Evolutionary conservation across 1,284 basidiomycete species (phyloP).

Genomic region (Pseudozyma thailandica): DNA sequence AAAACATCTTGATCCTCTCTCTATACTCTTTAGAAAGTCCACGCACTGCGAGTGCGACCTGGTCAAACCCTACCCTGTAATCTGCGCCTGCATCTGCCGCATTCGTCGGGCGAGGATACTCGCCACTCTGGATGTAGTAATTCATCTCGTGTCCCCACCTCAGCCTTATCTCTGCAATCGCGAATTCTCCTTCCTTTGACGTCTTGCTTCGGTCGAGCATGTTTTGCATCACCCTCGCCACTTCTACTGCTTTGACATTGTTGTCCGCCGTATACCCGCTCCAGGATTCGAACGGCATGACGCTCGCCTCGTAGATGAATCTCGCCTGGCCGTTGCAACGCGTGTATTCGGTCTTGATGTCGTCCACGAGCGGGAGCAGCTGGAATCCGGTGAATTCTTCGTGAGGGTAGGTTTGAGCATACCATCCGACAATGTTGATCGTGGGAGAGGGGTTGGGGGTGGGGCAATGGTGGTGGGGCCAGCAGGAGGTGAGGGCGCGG

Average conservation of each 20-base stretch:
- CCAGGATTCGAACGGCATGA: conserved; percentile 44
- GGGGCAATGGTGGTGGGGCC: neutral
- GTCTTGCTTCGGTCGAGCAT: conserved; percentile 19
- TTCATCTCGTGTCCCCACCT: conserved; percentile 41
- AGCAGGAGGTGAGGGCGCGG: conserved; percentile 12
- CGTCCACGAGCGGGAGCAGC: conserved; percentile 34
- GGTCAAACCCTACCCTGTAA: conserved; percentile 19
- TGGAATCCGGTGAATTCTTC: conserved; percentile 32
- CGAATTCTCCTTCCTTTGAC: neutral
- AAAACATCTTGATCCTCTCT: conserved; percentile 30
- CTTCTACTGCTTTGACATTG: conserved; percentile 17
- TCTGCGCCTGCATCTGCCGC: conserved; percentile 13
- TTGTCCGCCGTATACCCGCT: conserved; percentile 18
- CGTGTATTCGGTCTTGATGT: conserved; percentile 13
- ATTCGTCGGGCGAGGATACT: conserved; percentile 20
- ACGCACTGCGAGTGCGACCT: conserved; percentile 25
- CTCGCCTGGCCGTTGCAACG: neutral
- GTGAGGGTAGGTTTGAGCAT: conserved; percentile 32
- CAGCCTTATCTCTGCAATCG: conserved; percentile 23
- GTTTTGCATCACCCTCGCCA: conserved; percentile 17
- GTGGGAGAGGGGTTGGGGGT: neutral
- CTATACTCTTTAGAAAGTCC: neutral
- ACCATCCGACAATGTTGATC: conserved; percentile 36
- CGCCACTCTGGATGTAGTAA: conserved; percentile 33
- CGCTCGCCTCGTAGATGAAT: conserved; percentile 29